Evolutionary conservation across 345 rosid species (phyloP).

Genomic region (Mercurialis annua): DNA sequence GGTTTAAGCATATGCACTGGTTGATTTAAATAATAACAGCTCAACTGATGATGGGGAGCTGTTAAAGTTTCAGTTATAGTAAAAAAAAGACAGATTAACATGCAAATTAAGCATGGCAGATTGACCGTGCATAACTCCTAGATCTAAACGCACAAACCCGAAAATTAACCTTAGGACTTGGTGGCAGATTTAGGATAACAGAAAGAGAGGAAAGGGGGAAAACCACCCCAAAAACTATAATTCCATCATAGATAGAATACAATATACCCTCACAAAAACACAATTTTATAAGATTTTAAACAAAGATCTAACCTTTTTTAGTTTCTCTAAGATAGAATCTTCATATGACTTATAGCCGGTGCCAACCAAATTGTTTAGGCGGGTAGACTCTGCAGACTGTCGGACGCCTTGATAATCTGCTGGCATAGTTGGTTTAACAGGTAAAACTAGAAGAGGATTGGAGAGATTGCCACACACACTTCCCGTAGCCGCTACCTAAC

Average conservation of each 20-base stretch:
- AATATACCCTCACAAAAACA: neutral
- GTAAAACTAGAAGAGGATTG: slow-evolving; percentile 74
- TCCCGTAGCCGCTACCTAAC: slow-evolving; percentile 67
- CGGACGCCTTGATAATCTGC: slow-evolving; percentile 35
- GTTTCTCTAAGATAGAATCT: slow-evolving; percentile 62
- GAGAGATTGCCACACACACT: slow-evolving; percentile 56
- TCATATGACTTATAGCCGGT: slow-evolving; percentile 71
- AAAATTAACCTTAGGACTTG: neutral
- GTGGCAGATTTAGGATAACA: neutral
- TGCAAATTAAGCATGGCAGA: neutral
- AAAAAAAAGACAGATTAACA: neutral
- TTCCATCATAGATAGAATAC: neutral
- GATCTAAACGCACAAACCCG: neutral
- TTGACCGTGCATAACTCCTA: neutral
- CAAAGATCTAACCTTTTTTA: slow-evolving; percentile 43
- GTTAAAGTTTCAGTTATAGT: neutral
- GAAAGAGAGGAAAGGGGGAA: neutral
- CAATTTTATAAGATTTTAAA: neutral
- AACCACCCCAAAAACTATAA: neutral
- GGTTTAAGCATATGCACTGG: neutral
- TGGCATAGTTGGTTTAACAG: slow-evolving; percentile 51
- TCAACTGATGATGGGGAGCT: neutral
- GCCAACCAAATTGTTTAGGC: slow-evolving; percentile 55
- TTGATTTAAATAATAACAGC: neutral
- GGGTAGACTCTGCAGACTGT: slow-evolving; percentile 44